Percentiles rank a stretch among this genome's conserved stretches.
Evolutionary conservation across 139 green algal species (phyloP).

Genomic region (Chloropicon primus): DNA sequence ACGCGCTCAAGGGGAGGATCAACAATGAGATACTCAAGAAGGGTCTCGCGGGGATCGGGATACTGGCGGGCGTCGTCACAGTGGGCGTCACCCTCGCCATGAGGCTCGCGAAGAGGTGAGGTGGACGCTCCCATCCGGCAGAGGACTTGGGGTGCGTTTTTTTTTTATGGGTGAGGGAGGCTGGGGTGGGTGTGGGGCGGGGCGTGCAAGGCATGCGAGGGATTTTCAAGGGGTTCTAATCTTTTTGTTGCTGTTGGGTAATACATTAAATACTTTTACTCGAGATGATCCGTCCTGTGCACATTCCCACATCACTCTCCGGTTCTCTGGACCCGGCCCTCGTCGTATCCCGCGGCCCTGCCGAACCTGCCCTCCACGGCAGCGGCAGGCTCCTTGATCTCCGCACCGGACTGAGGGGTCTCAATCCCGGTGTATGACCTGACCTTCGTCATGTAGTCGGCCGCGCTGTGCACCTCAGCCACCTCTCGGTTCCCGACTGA

Average conservation of each 20-base stretch:
- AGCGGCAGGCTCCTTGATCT: conserved; percentile 1
- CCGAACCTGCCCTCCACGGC: conserved; percentile 26
- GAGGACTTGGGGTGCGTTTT: too few relatives aligned
- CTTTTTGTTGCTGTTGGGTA: too few relatives aligned
- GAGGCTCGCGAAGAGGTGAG: background rate
- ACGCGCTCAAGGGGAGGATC: background rate
- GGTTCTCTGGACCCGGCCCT: too few relatives aligned
- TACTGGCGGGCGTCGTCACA: background rate
- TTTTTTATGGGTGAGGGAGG: too few relatives aligned
- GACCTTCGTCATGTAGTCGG: conserved; percentile 46
- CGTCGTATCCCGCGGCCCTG: conserved; percentile 35
- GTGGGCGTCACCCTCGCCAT: background rate
- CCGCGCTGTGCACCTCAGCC: conserved; percentile 30
- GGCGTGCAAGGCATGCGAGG: too few relatives aligned
- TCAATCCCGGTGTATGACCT: conserved; percentile 61
- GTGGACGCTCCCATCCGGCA: too few relatives aligned
- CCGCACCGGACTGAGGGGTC: conserved; percentile 36
- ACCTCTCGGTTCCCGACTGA: background rate
- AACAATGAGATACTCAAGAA: background rate
- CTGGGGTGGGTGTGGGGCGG: too few relatives aligned
- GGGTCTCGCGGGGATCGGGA: too few relatives aligned
- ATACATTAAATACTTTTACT: too few relatives aligned
- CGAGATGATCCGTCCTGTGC: too few relatives aligned
- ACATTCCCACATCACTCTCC: too few relatives aligned
- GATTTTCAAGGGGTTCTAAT: too few relatives aligned